phyloP scores from a whole-genome alignment of 2,329 filamentous ascomycete species.

The Alternaria sp. region DNA sequence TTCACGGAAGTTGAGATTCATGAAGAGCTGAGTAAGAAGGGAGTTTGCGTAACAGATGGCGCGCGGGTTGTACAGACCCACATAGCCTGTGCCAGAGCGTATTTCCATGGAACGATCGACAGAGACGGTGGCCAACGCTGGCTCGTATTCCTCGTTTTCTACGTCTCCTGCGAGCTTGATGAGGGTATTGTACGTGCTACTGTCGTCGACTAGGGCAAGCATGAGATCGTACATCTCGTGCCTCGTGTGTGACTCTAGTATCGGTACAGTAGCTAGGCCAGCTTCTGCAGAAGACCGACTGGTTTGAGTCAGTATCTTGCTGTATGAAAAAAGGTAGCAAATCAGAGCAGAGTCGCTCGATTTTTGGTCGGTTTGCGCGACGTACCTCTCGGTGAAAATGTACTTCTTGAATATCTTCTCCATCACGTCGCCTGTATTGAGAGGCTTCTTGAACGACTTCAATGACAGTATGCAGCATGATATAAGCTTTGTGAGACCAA shows the following conservation, averaged over 20 bases:
- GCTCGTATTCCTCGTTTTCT: slow-evolving; percentile 54
- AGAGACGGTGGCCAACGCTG: slow-evolving; percentile 64
- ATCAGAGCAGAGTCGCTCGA: not conserved
- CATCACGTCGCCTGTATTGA: slow-evolving; percentile 43
- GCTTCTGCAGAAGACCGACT: slow-evolving; percentile 21
- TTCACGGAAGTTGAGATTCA: slow-evolving; percentile 86
- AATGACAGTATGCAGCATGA: slow-evolving; percentile 49
- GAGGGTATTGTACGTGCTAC: slow-evolving; percentile 37
- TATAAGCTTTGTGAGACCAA: slow-evolving; percentile 54
- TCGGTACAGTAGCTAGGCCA: slow-evolving; percentile 32
- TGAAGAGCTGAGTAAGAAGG: slow-evolving; percentile 91
- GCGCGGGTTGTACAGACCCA: slow-evolving; percentile 89
- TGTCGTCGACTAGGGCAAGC: slow-evolving; percentile 44
- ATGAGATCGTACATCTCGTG: slow-evolving; percentile 51
- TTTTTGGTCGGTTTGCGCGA: not conserved
- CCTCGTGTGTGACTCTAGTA: slow-evolving; percentile 49
- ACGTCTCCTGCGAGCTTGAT: slow-evolving; percentile 38
- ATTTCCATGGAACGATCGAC: slow-evolving; percentile 73
- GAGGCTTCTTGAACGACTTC: slow-evolving; percentile 52
- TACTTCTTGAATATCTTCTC: slow-evolving; percentile 48
- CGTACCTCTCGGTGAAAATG: slow-evolving; percentile 43
- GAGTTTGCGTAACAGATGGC: slow-evolving; percentile 99
- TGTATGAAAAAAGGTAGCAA: not conserved
- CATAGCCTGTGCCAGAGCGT: slow-evolving; percentile 81
- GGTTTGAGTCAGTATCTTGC: slow-evolving; percentile 7